Base-by-base conservation (phyloP, 2,329 filamentous ascomycete genomes). In the Fusarium nygamai region DNA sequence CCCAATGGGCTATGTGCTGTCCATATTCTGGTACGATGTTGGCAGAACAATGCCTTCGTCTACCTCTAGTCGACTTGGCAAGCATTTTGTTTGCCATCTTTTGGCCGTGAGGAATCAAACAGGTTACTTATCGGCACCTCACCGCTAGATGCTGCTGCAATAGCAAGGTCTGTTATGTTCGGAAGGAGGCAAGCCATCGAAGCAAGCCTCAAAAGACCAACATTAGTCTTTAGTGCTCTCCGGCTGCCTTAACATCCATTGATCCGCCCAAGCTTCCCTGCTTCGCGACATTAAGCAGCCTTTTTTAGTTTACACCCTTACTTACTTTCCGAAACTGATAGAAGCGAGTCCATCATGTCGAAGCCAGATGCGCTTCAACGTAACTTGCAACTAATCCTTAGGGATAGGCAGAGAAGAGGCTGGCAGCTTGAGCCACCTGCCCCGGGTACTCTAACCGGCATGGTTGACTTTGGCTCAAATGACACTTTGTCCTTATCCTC, bases 401-500 rank as follows among this genome's bases (percentile, higher is more conserved):
- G 44, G 5, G 9, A 57, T 22, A 11, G 60, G 38, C 48, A 56
- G n/a, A 46, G 6, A 20, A 34, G 8, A 57, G 48, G 60, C 10
- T 62, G 60, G 60, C 31, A 31, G 31, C 48, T 62, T 29, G 48
- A 62, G 31, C 59, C 59, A 44, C 59, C 59, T 38, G 59, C 59
- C 24, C 59, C 59, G 22, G 31, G 48, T 11, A 36, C 5, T 9
- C 16, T 62, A 12, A 13, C 20, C 3, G 38, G 4, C 8, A 62
- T 62, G 59, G 59, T 31, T 9, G 59, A 62, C 24, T 62, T 62
- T 31, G 47, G 59, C 24, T 62, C 59, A 24, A 62, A 62, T n/a
- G 48, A 62, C 12, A 56, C 59, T 13, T n/a, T 62, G 7, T 62
- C 59, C 24, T 5, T 62, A 8, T 62, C 59, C 4, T 62, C 59